Evolutionary conservation across 2,329 filamentous ascomycete species (phyloP).

Genomic region (Neobulgaria alba): DNA sequence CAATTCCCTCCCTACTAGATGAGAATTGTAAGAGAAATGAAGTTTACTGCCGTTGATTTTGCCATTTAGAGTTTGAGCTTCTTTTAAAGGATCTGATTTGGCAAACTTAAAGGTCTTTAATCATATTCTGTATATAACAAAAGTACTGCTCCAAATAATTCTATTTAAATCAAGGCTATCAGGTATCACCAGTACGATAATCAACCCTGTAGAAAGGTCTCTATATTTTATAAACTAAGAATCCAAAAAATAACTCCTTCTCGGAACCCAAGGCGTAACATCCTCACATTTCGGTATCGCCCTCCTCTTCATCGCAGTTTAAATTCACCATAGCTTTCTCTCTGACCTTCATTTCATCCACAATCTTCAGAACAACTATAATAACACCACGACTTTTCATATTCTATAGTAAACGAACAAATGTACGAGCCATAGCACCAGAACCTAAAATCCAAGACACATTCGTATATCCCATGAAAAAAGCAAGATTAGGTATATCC

Average conservation of each 20-base stretch:
- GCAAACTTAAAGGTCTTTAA: too few relatives aligned
- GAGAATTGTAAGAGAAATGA: too few relatives aligned
- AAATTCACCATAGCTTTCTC: conserved; percentile 13
- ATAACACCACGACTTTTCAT: conserved; percentile 16
- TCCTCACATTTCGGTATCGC: conserved; percentile 19
- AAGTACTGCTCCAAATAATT: too few relatives aligned
- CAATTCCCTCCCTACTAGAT: too few relatives aligned
- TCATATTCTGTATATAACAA: too few relatives aligned
- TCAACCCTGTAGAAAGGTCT: conserved; percentile 20
- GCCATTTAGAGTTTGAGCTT: too few relatives aligned
- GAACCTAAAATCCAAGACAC: conserved; percentile 60
- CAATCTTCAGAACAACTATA: conserved; percentile 12
- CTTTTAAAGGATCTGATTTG: too few relatives aligned
- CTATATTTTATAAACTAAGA: conserved; percentile 22
- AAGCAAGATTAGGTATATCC: conserved; percentile 53
- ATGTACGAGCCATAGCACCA: conserved; percentile 31
- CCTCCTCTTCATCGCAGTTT: conserved; percentile 19
- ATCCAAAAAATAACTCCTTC: conserved; percentile 26
- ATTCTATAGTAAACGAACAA: conserved; percentile 25
- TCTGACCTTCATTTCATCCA: conserved; percentile 11
- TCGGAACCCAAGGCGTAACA: conserved; percentile 21
- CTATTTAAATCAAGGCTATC: too few relatives aligned
- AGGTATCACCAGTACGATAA: too few relatives aligned
- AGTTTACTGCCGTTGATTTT: too few relatives aligned
- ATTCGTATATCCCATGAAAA: conserved; percentile 57